Conservation (phyloP, 2,329 filamentous ascomycete species). For the Thelonectria olida region DNA sequence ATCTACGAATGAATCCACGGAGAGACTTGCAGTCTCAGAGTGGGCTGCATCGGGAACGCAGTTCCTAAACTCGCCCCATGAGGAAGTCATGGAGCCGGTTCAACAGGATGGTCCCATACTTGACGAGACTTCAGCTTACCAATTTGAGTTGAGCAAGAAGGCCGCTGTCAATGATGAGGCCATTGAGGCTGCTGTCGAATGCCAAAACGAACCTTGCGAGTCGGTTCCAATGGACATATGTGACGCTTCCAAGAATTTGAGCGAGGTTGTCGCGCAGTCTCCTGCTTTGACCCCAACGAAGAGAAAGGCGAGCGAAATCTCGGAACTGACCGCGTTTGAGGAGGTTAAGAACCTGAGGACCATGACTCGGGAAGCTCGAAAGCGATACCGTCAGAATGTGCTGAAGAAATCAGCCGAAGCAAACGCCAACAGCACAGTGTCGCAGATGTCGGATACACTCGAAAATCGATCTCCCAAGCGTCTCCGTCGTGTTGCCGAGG, state of each 20-base stretch:
- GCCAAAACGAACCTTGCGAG: slow-evolving; percentile 6
- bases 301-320: slow-evolving; percentile 43
- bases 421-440: neutral
- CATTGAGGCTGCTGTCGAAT: neutral
- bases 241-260: slow-evolving; percentile 9
- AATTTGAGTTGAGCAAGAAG: slow-evolving; percentile 42
- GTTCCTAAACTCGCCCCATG: slow-evolving; percentile 43
- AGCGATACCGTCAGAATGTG: neutral
- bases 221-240: slow-evolving; percentile 4
- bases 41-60: slow-evolving; percentile 43
- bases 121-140: slow-evolving; percentile 44
- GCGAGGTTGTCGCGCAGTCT: neutral
- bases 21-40: slow-evolving; percentile 17
- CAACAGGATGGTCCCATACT: slow-evolving; percentile 11
- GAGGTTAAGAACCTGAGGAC: neutral
- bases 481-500: slow-evolving; percentile 47
- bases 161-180: neutral
- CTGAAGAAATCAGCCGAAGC: neutral
- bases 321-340: slow-evolving; percentile 28
- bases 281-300: slow-evolving; percentile 25
- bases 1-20: neutral
- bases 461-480: slow-evolving; percentile 36
- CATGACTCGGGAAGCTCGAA: neutral
- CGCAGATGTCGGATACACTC: neutral
- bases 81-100: neutral